Percentiles rank a stretch among this genome's conserved stretches.
Evolutionary conservation across 1,139 yeast genomes (phyloP).

Genomic region (Candida albicans): DNA sequence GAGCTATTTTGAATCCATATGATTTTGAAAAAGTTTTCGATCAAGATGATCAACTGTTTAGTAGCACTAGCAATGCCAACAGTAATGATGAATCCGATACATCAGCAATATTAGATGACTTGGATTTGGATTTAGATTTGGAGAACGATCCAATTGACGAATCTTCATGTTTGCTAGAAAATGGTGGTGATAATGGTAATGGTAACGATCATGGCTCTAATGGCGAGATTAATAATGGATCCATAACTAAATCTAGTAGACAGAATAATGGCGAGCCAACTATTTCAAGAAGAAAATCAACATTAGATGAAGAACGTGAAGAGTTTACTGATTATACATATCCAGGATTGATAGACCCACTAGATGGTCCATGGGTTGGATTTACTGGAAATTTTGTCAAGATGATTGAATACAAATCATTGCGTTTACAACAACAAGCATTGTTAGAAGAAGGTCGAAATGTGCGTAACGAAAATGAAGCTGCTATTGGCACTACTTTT

Average conservation of each 20-base stretch:
- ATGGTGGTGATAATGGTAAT: neutral
- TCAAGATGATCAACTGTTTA: constrained; percentile 26
- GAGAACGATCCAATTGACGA: constrained; percentile 23
- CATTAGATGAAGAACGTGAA: constrained; percentile 60
- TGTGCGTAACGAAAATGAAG: neutral
- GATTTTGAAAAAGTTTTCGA: constrained; percentile 46
- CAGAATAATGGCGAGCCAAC: neutral
- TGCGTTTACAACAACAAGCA: constrained; percentile 8
- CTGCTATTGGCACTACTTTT: constrained; percentile 16
- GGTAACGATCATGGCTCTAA: neutral
- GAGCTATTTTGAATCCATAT: constrained; percentile 53
- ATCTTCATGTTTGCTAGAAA: constrained; percentile 25
- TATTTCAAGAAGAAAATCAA: constrained; percentile 34
- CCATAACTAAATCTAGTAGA: too few relatives aligned
- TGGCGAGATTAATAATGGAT: too few relatives aligned
- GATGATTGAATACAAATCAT: constrained; percentile 30
- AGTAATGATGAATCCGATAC: constrained; percentile 4
- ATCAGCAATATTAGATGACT: constrained; percentile 8
- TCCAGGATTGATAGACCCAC: constrained; percentile 48
- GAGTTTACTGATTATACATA: constrained; percentile 50
- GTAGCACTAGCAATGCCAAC: neutral
- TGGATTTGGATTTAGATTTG: constrained; percentile 1
- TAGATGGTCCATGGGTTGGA: constrained; percentile 60
- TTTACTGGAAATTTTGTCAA: constrained; percentile 54
- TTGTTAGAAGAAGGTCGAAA: constrained; percentile 10